Evolutionary conservation across 2,329 filamentous ascomycete genomes (phyloP).

Genomic region (Aquanectria penicillioides): DNA sequence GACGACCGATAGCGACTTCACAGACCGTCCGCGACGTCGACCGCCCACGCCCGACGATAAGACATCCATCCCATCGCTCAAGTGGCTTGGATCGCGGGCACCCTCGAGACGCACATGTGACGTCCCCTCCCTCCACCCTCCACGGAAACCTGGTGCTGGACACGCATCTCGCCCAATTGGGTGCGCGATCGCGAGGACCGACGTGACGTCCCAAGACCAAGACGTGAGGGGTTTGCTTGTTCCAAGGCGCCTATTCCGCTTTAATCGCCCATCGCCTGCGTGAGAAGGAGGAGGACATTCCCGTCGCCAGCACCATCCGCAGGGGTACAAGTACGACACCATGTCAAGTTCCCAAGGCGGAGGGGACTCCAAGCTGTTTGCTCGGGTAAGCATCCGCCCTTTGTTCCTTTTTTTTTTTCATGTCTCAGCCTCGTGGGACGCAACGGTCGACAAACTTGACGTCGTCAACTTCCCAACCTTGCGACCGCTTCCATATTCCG

Average conservation of each 20-base stretch:
- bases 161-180: conserved; percentile 40
- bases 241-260: conserved; percentile 35
- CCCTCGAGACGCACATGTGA: conserved; percentile 40
- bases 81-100: conserved; percentile 32
- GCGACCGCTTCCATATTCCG: conserved; percentile 13
- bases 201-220: conserved; percentile 26
- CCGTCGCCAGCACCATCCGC: conserved; percentile 26
- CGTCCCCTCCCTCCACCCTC: conserved; percentile 40
- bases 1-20: not conserved
- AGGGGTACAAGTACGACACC: conserved; percentile 46
- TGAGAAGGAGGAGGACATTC: conserved; percentile 25
- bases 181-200: conserved; percentile 23
- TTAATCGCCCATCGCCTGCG: conserved; percentile 27
- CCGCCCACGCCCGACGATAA: conserved; percentile 25
- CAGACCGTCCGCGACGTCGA: conserved; percentile 18
- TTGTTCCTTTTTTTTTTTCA: conserved; percentile 22
- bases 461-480: conserved; percentile 6
- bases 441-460: conserved; percentile 18
- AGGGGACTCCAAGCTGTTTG: conserved; percentile 99
- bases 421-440: conserved; percentile 32
- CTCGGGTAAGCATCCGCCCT: conserved; percentile 74
- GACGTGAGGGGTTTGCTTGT: conserved; percentile 40
- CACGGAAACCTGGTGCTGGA: conserved; percentile 32
- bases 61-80: conserved; percentile 18
- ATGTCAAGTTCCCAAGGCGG: conserved; percentile 70